Conservation (phyloP, 2,329 filamentous ascomycete species). For the Arthroderma uncinatum region DNA sequence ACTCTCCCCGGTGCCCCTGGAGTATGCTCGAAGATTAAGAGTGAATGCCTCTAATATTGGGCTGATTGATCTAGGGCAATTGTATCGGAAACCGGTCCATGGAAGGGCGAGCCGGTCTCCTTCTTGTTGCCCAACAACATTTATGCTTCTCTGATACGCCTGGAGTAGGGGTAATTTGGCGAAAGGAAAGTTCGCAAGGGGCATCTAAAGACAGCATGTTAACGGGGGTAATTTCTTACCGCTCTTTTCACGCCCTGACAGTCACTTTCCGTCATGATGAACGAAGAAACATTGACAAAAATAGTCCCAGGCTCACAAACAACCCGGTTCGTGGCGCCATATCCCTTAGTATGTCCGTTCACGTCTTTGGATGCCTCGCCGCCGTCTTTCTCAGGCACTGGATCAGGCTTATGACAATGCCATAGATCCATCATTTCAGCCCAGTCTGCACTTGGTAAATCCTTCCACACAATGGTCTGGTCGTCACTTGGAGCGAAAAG, state of each 20-base stretch:
- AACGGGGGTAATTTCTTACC: conserved; percentile 21
- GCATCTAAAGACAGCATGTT: conserved; percentile 1
- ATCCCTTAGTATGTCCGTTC: conserved; percentile 54
- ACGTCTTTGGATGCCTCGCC: conserved; percentile 32
- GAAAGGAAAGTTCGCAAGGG: conserved; percentile 4
- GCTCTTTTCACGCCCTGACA: conserved; percentile 40
- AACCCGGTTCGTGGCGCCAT: conserved; percentile 70
- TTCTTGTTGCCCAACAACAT: conserved; percentile 45
- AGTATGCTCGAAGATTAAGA: not conserved
- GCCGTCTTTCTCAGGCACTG: conserved; percentile 14
- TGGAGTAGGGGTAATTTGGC: not conserved
- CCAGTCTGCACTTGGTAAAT: conserved; percentile 93
- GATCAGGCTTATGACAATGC: conserved; percentile 89
- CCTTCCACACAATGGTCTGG: conserved; percentile 59
- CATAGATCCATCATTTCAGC: conserved; percentile 99
- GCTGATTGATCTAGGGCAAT: conserved; percentile 42
- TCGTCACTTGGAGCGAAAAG: conserved; percentile 20
- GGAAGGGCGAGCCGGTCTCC: conserved; percentile 35
- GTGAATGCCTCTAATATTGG: not conserved
- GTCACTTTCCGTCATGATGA: conserved; percentile 59
- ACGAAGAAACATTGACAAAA: conserved; percentile 68
- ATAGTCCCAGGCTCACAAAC: conserved; percentile 55
- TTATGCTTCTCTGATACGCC: too few relatives aligned
- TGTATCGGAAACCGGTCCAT: conserved; percentile 49
- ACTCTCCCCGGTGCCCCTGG: not conserved